Evolutionary conservation across 495 filamentous ascomycete species (phyloP).

Genomic region (Aspergillus funiculosus): DNA sequence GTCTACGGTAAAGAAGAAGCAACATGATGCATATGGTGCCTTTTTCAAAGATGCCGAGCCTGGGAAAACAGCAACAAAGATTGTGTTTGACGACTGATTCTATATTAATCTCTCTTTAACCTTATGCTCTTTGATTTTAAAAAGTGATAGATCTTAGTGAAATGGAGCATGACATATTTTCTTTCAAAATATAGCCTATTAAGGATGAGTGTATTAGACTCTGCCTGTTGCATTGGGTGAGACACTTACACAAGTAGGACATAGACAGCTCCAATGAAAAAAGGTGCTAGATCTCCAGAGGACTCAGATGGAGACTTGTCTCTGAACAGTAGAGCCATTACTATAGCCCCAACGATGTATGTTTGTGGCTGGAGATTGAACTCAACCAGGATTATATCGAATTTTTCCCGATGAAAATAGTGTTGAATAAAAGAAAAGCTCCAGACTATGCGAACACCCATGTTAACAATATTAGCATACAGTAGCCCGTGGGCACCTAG

Average conservation of each 20-base stretch:
- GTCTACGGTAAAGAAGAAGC: slow-evolving; percentile 98
- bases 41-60: slow-evolving; percentile 80
- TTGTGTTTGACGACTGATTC: slow-evolving; percentile 75
- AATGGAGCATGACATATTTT: slow-evolving; percentile 48
- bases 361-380: slow-evolving; percentile 26
- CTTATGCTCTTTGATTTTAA: slow-evolving; percentile 19
- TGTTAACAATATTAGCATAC: slow-evolving; percentile 77
- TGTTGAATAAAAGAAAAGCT: slow-evolving; percentile 61
- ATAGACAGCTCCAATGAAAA: slow-evolving; percentile 48
- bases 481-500: slow-evolving; percentile 77
- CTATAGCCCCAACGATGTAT: slow-evolving; percentile 30
- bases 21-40: slow-evolving; percentile 83
- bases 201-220: slow-evolving; percentile 13
- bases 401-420: slow-evolving; percentile 48
- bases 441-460: slow-evolving; percentile 77
- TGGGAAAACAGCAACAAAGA: slow-evolving; percentile 82
- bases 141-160: slow-evolving; percentile 34
- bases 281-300: slow-evolving; percentile 46
- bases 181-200: slow-evolving; percentile 57
- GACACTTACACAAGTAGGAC: slow-evolving; percentile 54
- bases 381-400: slow-evolving; percentile 26
- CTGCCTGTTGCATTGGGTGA: not conserved
- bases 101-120: slow-evolving; percentile 18
- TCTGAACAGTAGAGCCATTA: slow-evolving; percentile 25
- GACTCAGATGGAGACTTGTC: slow-evolving; percentile 26